phyloP scores from a whole-genome alignment of 495 filamentous ascomycete genomes.

The Trypethelium eluteriae region DNA sequence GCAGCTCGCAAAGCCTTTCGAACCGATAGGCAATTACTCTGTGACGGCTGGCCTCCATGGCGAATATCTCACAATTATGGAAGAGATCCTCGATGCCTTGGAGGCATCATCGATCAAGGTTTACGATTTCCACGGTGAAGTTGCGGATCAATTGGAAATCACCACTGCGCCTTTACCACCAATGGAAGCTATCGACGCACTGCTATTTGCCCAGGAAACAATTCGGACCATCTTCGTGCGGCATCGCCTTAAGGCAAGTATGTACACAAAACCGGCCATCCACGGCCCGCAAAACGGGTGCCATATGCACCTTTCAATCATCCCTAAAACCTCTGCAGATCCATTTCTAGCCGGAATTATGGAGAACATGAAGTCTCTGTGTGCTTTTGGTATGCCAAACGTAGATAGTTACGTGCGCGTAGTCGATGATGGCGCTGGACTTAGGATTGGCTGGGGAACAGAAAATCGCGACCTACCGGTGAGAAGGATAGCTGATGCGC shows the following conservation, averaged over 20 bases:
- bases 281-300: neutral
- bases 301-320: neutral
- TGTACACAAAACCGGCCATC: neutral
- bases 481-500: neutral
- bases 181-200: neutral
- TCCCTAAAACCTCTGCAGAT: neutral
- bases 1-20: neutral
- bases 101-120: neutral
- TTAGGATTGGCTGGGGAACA: neutral
- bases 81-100: neutral
- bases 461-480: constrained; percentile 10
- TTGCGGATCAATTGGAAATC: neutral
- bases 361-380: neutral
- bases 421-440: neutral
- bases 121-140: neutral
- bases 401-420: neutral
- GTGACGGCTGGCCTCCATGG: neutral
- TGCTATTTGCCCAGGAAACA: neutral
- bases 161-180: neutral
- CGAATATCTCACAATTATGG: neutral
- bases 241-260: neutral
- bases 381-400: neutral
- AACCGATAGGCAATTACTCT: neutral
- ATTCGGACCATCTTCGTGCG: neutral
- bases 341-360: neutral